phyloP scores from a whole-genome alignment of 257 asterid species.

The Petunia secreta region DNA sequence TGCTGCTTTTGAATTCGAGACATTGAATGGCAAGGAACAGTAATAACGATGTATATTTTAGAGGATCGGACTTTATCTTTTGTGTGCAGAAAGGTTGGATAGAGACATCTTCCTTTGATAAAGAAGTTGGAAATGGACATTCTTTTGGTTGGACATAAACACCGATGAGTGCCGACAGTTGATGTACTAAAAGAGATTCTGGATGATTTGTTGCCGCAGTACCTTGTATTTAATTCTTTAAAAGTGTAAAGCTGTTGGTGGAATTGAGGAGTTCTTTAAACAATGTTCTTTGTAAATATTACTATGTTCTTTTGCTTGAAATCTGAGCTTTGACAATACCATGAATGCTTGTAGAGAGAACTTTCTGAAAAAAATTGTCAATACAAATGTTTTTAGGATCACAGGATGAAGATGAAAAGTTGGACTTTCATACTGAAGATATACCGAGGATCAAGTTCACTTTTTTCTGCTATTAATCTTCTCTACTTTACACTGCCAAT shows the following conservation, averaged over 20 bases:
- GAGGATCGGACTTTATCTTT: not conserved
- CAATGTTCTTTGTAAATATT: not conserved
- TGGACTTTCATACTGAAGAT: too few relatives aligned
- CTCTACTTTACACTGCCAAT: too few relatives aligned
- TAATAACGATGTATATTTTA: not conserved
- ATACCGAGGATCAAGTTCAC: too few relatives aligned
- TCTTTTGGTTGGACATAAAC: not conserved
- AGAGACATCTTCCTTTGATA: too few relatives aligned
- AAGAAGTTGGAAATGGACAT: not conserved
- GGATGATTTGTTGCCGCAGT: not conserved
- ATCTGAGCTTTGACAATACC: not conserved
- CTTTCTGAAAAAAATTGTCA: too few relatives aligned
- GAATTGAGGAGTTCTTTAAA: not conserved
- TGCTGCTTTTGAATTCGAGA: slow-evolving; percentile 20
- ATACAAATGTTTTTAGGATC: too few relatives aligned
- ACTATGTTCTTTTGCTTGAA: not conserved
- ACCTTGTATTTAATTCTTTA: not conserved
- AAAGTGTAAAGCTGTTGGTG: not conserved
- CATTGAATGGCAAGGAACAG: not conserved
- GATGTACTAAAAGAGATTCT: not conserved
- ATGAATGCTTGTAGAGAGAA: too few relatives aligned
- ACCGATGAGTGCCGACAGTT: slow-evolving; percentile 10
- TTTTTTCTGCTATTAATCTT: too few relatives aligned
- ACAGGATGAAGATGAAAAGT: too few relatives aligned
- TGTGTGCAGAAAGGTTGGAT: not conserved